These are phyloP conservation scores for Ascocoryne sarcoides DNA, from an alignment of 2,329 filamentous ascomycete genomes.

Conservation along the genomic window DNA sequence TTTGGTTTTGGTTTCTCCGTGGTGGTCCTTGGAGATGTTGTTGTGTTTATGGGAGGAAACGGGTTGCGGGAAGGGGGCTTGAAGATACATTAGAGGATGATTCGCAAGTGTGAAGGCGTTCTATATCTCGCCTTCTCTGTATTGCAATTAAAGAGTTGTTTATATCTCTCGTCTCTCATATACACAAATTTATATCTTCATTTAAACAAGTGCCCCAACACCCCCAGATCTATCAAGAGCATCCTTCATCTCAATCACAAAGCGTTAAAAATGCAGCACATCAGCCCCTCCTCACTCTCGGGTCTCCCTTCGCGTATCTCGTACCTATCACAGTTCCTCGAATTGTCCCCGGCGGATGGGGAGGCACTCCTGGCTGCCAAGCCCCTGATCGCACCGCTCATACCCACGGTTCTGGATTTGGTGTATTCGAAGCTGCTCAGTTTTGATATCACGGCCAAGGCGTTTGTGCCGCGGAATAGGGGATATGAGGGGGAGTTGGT, in stretches of 20 bases:
- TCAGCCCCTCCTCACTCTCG: constrained; percentile 19
- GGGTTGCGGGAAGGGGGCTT: too few relatives aligned
- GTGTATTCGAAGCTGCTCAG: constrained; percentile 75
- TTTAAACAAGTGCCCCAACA: too few relatives aligned
- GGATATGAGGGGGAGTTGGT: constrained; percentile 61
- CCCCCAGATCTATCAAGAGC: too few relatives aligned
- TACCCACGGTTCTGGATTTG: constrained; percentile 75
- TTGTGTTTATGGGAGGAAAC: too few relatives aligned
- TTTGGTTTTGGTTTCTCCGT: too few relatives aligned
- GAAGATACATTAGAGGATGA: too few relatives aligned
- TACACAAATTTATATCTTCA: too few relatives aligned
- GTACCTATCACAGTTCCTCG: constrained; percentile 22
- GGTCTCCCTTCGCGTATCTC: constrained; percentile 21
- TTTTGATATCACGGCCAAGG: constrained; percentile 74
- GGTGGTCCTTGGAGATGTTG: too few relatives aligned
- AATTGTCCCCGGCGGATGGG: constrained; percentile 23
- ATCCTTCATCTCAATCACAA: not conserved
- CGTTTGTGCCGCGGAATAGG: constrained; percentile 56
- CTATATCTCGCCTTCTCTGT: too few relatives aligned
- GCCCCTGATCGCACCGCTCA: constrained; percentile 42
- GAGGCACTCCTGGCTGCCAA: constrained; percentile 24
- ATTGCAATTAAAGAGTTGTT: too few relatives aligned
- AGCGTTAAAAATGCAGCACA: constrained; percentile 22
- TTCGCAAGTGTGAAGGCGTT: too few relatives aligned
- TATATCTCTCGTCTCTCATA: too few relatives aligned